Percentiles rank a stretch among this genome's conserved stretches.
Conservation (phyloP, 2,329 filamentous ascomycete species). For the Aspergillus glaucus region DNA sequence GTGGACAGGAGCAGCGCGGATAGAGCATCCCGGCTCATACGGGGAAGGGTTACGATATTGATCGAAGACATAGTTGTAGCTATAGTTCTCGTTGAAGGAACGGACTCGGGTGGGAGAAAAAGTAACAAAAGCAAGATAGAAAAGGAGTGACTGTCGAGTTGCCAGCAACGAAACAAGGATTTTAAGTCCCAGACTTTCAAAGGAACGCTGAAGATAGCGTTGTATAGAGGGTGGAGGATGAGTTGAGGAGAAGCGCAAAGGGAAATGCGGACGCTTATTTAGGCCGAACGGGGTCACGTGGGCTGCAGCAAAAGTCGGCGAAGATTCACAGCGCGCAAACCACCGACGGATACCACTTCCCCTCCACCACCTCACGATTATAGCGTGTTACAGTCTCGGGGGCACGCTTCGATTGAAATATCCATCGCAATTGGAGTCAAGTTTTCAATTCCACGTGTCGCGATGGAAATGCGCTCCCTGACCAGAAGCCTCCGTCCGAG, state of each 20-base stretch:
- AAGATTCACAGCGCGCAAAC: background rate
- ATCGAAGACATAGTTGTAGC: slow-evolving; percentile 43
- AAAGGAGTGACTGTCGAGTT: background rate
- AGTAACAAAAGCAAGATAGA: background rate
- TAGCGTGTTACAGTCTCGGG: too few species aligned
- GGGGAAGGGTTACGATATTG: slow-evolving; percentile 57
- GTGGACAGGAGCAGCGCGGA: slow-evolving; percentile 57
- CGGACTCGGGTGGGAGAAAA: background rate
- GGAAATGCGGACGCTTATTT: background rate
- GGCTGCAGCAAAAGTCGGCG: background rate
- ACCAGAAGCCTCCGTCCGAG: slow-evolving; percentile 26
- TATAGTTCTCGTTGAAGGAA: background rate
- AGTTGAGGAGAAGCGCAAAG: background rate
- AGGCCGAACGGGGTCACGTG: background rate
- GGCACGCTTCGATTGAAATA: background rate
- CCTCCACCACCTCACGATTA: background rate
- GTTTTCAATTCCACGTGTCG: background rate
- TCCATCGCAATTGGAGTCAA: background rate
- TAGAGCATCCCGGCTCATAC: slow-evolving; percentile 64
- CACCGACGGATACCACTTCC: background rate
- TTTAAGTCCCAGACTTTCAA: background rate
- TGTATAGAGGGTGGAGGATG: background rate
- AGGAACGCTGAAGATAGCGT: background rate
- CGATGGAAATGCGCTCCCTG: slow-evolving; percentile 29
- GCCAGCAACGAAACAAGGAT: background rate